Evolutionary conservation across 169 alveolate genomes (phyloP).

Genomic region (Plasmodium yoelii): DNA sequence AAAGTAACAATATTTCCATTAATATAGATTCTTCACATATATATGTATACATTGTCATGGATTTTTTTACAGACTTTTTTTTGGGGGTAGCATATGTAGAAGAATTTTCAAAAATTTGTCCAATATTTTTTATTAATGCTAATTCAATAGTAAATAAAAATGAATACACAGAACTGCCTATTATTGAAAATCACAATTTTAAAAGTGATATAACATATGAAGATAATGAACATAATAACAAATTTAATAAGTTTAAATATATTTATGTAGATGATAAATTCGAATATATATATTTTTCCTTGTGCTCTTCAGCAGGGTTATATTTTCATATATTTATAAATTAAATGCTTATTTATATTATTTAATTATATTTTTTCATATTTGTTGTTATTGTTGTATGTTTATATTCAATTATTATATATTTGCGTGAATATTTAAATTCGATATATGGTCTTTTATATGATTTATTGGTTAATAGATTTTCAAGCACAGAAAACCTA

Average conservation of each 20-base stretch:
- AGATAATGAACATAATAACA: conserved; percentile 2
- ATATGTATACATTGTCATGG: not conserved
- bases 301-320: conserved; percentile 76
- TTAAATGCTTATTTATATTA: not conserved
- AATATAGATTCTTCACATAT: not conserved
- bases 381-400: not conserved
- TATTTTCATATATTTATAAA: not conserved
- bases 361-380: not conserved
- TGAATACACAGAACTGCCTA: conserved; percentile 50
- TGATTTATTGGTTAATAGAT: conserved; percentile 10
- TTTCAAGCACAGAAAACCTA: conserved; percentile 71
- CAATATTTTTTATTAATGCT: conserved; percentile 33
- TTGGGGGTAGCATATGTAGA: conserved; percentile 72
- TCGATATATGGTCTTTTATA: too few species aligned
- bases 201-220: conserved; percentile 16
- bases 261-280: conserved; percentile 34
- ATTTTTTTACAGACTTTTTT: conserved; percentile 48
- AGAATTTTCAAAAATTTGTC: conserved; percentile 51
- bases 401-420: not conserved
- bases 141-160: conserved; percentile 7
- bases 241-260: conserved; percentile 25
- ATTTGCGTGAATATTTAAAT: not conserved
- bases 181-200: conserved; percentile 12
- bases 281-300: conserved; percentile 63
- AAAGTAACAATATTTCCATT: not conserved